phyloP scores from a whole-genome alignment of 345 rosid species.

The Sisymbrium irio region DNA sequence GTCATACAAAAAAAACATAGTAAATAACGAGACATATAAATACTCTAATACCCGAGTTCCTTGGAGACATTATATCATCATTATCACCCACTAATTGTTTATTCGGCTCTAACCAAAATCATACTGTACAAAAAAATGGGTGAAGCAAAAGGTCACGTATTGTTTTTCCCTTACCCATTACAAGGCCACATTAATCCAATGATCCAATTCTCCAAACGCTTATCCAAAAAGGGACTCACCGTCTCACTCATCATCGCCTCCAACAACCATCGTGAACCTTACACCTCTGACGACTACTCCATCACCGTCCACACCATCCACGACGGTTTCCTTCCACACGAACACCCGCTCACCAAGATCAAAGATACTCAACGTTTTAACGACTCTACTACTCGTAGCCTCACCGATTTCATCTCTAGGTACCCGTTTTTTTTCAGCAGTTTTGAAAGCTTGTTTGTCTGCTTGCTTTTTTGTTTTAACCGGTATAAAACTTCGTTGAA shows the following conservation, averaged over 20 bases:
- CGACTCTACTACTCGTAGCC: conserved; percentile 25
- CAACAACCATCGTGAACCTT: conserved; percentile 33
- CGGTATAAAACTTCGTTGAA: background rate
- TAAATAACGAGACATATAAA: background rate
- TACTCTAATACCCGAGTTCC: background rate
- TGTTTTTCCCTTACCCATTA: conserved; percentile 33
- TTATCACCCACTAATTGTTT: conserved; percentile 3
- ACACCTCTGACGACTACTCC: conserved; percentile 26
- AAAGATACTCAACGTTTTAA: conserved; percentile 4
- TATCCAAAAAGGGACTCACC: conserved; percentile 36
- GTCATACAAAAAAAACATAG: no score
- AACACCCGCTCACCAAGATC: conserved; percentile 29
- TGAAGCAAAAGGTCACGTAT: conserved; percentile 22
- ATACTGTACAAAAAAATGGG: conserved; percentile 20
- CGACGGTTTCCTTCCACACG: conserved; percentile 30
- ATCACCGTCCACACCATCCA: conserved; percentile 34
- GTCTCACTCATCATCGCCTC: conserved; percentile 34
- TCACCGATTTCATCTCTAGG: conserved; percentile 33
- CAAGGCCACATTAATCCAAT: conserved; percentile 42
- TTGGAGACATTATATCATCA: background rate
- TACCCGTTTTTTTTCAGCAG: background rate
- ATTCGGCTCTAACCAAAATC: background rate
- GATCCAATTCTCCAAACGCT: conserved; percentile 40
- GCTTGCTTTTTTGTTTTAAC: background rate
- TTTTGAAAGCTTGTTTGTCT: background rate